These are phyloP conservation scores for Diplodia corticola DNA, from an alignment of 2,329 filamentous ascomycete genomes.

Conservation along the genomic window DNA sequence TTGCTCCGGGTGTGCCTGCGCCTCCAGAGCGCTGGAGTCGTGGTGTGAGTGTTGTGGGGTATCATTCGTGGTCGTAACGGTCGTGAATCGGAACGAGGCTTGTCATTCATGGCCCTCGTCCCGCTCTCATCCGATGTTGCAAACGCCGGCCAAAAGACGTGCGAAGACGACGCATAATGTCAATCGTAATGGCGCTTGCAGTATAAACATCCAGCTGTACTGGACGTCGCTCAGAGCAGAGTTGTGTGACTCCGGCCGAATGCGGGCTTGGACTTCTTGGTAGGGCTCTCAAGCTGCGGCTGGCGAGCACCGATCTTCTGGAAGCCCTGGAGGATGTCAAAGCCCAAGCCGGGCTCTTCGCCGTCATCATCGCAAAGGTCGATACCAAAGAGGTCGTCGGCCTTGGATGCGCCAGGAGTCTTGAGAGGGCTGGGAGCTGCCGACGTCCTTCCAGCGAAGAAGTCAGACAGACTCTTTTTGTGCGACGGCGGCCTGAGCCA, in stretches of 20 bases:
- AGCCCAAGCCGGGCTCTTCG: slow-evolving; percentile 59
- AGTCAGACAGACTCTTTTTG: slow-evolving; percentile 19
- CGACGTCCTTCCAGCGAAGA: slow-evolving; percentile 22
- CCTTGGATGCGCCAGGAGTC: slow-evolving; percentile 11
- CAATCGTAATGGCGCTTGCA: background rate
- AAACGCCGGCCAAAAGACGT: background rate
- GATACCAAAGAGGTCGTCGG: slow-evolving; percentile 55
- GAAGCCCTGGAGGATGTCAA: slow-evolving; percentile 75
- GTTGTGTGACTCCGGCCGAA: slow-evolving; percentile 10
- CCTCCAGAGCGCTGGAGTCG: background rate
- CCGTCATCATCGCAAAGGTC: slow-evolving; percentile 61
- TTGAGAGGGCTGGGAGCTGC: slow-evolving; percentile 19
- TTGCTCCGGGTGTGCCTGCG: slow-evolving; percentile 1
- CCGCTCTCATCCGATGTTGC: slow-evolving; percentile 3
- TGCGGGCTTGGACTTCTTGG: slow-evolving; percentile 5
- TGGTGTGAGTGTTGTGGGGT: slow-evolving; percentile 18
- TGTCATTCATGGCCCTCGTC: slow-evolving; percentile 2
- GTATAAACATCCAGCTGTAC: background rate
- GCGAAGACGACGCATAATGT: background rate
- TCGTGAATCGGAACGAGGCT: slow-evolving; percentile 11
- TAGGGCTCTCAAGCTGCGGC: slow-evolving; percentile 20
- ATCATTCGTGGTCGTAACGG: slow-evolving; percentile 20
- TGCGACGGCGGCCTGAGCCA: slow-evolving; percentile 47
- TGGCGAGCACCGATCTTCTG: slow-evolving; percentile 63
- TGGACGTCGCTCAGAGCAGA: slow-evolving; percentile 3